phyloP scores from a whole-genome alignment of 2,329 filamentous ascomycete species.

The Calonectria pseudoturangicola region DNA sequence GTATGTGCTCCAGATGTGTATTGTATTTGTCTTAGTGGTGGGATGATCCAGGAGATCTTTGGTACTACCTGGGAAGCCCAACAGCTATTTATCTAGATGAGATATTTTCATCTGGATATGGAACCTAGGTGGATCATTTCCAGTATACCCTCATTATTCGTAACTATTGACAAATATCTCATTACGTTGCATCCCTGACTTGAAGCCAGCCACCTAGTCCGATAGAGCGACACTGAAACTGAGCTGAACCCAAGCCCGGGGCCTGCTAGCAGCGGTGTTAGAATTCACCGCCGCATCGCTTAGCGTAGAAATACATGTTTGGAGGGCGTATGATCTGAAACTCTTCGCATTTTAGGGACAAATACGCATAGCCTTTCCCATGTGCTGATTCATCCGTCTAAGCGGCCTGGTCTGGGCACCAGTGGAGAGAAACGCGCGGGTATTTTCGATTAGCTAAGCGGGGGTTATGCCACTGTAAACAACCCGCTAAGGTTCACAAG shows the following conservation, averaged over 20 bases:
- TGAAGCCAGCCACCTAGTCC: too few relatives aligned
- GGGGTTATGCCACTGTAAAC: background rate
- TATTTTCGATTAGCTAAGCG: background rate
- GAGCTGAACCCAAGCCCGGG: too few relatives aligned
- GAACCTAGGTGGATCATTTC: background rate
- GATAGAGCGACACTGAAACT: too few relatives aligned
- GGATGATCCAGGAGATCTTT: too few relatives aligned
- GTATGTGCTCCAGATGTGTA: background rate
- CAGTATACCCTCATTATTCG: background rate
- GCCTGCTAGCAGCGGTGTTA: too few relatives aligned
- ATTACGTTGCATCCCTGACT: background rate
- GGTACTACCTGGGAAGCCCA: background rate
- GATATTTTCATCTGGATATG: background rate
- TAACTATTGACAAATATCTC: background rate
- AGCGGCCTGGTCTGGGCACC: background rate
- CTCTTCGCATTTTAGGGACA: too few relatives aligned
- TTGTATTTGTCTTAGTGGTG: too few relatives aligned
- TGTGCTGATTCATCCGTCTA: background rate
- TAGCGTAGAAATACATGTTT: too few relatives aligned
- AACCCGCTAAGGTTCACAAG: background rate
- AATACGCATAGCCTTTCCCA: background rate
- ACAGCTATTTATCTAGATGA: conserved; percentile 80
- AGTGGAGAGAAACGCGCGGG: too few relatives aligned
- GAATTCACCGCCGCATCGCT: too few relatives aligned
- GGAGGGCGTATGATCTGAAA: too few relatives aligned